Percentiles rank a stretch among this genome's conserved stretches.
phyloP scores from a whole-genome alignment of 352 stramenopile species.

The Vaucheria bursata region DNA sequence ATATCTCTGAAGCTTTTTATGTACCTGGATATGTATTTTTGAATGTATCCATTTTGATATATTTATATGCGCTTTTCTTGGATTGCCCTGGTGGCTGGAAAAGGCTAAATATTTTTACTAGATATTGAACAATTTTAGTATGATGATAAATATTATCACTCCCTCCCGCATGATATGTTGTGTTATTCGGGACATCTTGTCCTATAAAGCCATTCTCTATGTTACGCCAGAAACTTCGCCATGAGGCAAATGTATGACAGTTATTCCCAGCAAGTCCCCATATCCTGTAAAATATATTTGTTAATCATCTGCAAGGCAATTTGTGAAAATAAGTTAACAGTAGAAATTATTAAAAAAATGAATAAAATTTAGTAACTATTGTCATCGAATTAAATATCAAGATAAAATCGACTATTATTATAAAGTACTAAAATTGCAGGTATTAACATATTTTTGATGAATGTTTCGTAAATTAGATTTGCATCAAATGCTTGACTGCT shows the following conservation, averaged over 20 bases:
- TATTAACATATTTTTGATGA: too few relatives aligned
- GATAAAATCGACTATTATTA: too few relatives aligned
- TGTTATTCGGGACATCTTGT: not conserved
- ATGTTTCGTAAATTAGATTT: too few relatives aligned
- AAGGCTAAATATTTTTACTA: not conserved
- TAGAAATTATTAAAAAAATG: too few relatives aligned
- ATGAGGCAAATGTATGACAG: not conserved
- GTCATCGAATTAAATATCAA: too few relatives aligned
- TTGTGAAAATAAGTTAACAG: too few relatives aligned
- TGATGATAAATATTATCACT: not conserved
- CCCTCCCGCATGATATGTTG: not conserved
- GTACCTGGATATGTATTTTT: not conserved
- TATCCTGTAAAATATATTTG: not conserved
- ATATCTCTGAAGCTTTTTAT: not conserved
- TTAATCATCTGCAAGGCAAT: too few relatives aligned
- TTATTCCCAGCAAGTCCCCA: not conserved
- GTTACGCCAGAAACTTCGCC: constrained; percentile 2
- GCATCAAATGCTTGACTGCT: too few relatives aligned
- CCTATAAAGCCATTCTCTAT: constrained; percentile 13
- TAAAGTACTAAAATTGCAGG: too few relatives aligned
- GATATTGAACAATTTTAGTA: not conserved
- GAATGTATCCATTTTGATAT: not conserved
- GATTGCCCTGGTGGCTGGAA: not conserved
- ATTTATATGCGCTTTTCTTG: too few relatives aligned
- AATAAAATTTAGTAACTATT: too few relatives aligned